Evolutionary conservation across 2,329 filamentous ascomycete genomes (phyloP), one percentile per base, ranked within the genome.

Genomic region (Cryphonectria radicalis): DNA sequence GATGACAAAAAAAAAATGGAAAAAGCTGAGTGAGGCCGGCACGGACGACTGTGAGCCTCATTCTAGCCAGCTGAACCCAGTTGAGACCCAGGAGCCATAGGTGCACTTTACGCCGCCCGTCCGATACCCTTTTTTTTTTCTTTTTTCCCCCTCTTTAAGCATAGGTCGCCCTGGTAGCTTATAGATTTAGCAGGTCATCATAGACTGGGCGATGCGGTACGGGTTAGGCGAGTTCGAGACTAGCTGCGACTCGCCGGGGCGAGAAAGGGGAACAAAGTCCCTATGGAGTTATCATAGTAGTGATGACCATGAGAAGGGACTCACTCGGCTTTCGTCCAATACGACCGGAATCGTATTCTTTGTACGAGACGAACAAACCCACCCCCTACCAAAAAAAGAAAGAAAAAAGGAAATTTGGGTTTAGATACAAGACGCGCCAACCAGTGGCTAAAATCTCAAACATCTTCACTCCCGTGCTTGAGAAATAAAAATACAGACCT

Each of bases 31-130:
- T 32, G 70, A 64, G 43, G 57, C 70, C 67, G 70, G 42, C 65
- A 14, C 71, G 71, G 71, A 66, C 71, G 69, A 71, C 66, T 69
- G 71, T 73, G 71, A 73, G 63, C 71, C 71, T 71, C 69, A 67
- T 60, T 46, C 40, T 28, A 19, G 19, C 35, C 32, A 46, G 42
- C 28, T 17, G 22, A 22, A 53, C 32, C 46, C 32, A 8, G 32
- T 25, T 37, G 25, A 57, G 43, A 17, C 32, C 25, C 28, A 28
- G 53, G 25, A 22, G 28, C 25, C 46, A 14, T 40, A 32, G 46
- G 35, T 40, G 64, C 50, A 25, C 46, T 35, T 40, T 25, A 66
- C 35, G 64, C 64, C 35, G 19, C 42, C n/a, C 28, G 53, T 25
- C 25, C 32, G 42, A 19, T 53, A 25, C 32, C 32, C n/a, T 50